Percentiles rank a stretch among this genome's conserved stretches.
phyloP scores from a whole-genome alignment of 306 rosid species.

The Casuarina glauca region DNA sequence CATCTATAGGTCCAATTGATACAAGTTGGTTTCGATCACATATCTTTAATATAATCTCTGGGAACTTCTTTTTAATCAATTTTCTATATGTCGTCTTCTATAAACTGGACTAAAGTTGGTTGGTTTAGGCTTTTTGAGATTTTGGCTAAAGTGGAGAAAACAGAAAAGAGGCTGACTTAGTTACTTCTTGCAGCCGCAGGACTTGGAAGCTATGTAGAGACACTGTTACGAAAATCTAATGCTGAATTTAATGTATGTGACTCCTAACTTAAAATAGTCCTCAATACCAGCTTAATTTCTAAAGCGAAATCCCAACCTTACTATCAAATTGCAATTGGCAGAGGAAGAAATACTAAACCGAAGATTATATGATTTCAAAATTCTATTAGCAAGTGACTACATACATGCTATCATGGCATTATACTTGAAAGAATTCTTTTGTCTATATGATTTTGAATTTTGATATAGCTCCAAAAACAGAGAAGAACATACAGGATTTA shows the following conservation, averaged over 20 bases:
- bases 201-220: conserved; percentile 64
- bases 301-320: conserved; percentile 22
- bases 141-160: conserved; percentile 25
- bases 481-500: not conserved
- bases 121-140: not conserved
- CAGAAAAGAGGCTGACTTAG: conserved; percentile 34
- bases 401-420: conserved; percentile 2
- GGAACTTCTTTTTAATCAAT: conserved; percentile 6
- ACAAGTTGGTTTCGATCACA: conserved; percentile 59
- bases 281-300: conserved; percentile 22
- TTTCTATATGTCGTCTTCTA: not conserved
- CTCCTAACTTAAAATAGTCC: conserved; percentile 28
- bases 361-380: conserved; percentile 19
- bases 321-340: conserved; percentile 27
- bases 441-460: not conserved
- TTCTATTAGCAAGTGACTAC: conserved; percentile 6
- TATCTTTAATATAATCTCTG: conserved; percentile 2
- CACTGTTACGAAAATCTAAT: conserved; percentile 76
- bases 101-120: not conserved
- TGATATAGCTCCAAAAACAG: not conserved
- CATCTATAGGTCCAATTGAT: conserved; percentile 67
- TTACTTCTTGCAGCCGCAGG: conserved; percentile 65
- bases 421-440: not conserved
- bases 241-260: conserved; percentile 76
- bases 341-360: conserved; percentile 4